These are phyloP conservation scores for Pseudogymnoascus sp. DNA, from an alignment of 2,329 filamentous ascomycete genomes.

Conservation along the genomic window DNA sequence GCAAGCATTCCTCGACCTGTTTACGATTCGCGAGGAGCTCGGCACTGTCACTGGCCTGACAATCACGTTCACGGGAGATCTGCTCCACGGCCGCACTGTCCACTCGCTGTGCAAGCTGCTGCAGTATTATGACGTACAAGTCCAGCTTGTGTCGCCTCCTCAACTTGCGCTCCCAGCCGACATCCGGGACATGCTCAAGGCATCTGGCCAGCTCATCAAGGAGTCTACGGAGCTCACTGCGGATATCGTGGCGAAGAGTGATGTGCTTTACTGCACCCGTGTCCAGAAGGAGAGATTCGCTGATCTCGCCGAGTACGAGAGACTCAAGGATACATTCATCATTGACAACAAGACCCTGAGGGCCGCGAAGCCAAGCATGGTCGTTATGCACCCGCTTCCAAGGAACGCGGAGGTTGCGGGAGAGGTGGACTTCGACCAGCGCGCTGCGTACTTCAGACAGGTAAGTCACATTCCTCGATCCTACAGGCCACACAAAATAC, in stretches of 20 bases:
- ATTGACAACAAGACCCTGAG: slow-evolving; percentile 87
- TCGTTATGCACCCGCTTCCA: slow-evolving; percentile 92
- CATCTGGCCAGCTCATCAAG: slow-evolving; percentile 66
- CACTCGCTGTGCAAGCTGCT: slow-evolving; percentile 93
- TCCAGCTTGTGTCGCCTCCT: slow-evolving; percentile 84
- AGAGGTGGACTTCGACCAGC: slow-evolving; percentile 95
- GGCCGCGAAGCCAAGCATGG: slow-evolving; percentile 85
- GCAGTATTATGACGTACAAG: slow-evolving; percentile 87
- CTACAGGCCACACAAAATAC: slow-evolving; percentile 5
- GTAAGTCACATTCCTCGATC: slow-evolving; percentile 47
- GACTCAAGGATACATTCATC: slow-evolving; percentile 78
- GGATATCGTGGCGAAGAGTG: slow-evolving; percentile 76
- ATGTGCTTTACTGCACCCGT: slow-evolving; percentile 94
- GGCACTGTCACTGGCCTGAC: slow-evolving; percentile 92
- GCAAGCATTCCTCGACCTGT: slow-evolving; percentile 93
- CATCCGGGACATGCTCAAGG: slow-evolving; percentile 63
- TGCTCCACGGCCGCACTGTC: slow-evolving; percentile 87
- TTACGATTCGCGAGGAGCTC: slow-evolving; percentile 95
- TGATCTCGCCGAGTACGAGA: slow-evolving; percentile 72
- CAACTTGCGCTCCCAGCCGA: slow-evolving; percentile 68
- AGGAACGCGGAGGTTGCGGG: slow-evolving; percentile 88
- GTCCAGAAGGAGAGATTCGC: slow-evolving; percentile 95
- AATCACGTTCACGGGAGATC: slow-evolving; percentile 91
- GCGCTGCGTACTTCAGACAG: slow-evolving; percentile 98
- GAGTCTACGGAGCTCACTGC: slow-evolving; percentile 75